phyloP scores from a whole-genome alignment of 148 eudicot genomes.

The Vaccinium corymbosum region DNA sequence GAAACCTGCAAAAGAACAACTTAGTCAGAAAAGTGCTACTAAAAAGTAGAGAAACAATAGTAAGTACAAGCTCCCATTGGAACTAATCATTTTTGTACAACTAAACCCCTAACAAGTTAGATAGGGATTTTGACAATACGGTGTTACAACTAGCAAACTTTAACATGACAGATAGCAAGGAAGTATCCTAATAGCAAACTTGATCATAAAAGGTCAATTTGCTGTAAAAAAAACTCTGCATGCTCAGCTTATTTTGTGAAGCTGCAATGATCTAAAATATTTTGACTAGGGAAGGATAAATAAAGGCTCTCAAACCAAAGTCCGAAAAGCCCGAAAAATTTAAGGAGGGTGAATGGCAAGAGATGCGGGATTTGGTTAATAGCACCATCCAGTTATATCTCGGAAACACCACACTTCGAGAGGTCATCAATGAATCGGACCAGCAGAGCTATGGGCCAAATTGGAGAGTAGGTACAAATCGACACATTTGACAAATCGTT shows the following conservation, averaged over 20 bases:
- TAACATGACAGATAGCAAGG: neutral
- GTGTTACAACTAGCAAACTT: neutral
- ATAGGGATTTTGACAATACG: neutral
- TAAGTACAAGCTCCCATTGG: neutral
- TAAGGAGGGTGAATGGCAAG: neutral
- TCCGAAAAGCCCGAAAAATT: neutral
- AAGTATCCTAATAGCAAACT: neutral
- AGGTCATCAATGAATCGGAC: no score
- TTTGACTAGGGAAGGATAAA: neutral
- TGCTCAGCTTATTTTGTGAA: no score
- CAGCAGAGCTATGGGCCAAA: neutral
- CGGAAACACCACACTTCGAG: no score
- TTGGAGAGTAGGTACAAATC: neutral
- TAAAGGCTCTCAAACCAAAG: neutral
- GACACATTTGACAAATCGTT: neutral
- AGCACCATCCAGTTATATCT: neutral
- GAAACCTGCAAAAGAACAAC: constrained; percentile 55
- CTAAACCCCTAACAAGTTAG: neutral
- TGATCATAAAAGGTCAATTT: neutral
- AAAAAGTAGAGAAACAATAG: constrained; percentile 1
- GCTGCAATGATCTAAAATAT: no score
- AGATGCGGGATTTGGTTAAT: no score
- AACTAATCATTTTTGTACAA: neutral
- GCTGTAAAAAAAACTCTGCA: neutral
- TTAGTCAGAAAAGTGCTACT: neutral